A percentile compares a stretch with the other conserved stretches of the same genome.
These are phyloP conservation scores for Melanomma pulvis-pyrius DNA, from an alignment of 495 filamentous ascomycete species.

Conservation along the genomic window DNA sequence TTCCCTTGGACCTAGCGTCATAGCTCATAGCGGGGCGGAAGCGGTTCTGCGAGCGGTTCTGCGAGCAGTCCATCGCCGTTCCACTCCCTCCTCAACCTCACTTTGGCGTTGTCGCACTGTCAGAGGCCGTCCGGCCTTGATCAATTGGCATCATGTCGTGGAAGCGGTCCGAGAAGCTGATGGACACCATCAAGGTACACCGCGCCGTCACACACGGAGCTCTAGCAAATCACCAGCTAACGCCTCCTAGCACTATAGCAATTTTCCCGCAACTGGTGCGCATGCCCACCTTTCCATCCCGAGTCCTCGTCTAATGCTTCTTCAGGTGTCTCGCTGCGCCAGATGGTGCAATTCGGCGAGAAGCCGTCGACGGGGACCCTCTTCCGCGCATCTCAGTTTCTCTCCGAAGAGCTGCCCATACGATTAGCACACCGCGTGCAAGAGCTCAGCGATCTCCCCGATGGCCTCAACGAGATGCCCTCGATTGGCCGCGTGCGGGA, in stretches of 20 bases:
- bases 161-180: conserved; percentile 85
- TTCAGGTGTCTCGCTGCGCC: conserved; percentile 67
- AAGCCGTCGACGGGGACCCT: conserved; percentile 70
- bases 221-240: conserved; percentile 12
- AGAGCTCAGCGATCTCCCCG: conserved; percentile 88
- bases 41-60: conserved; percentile 11
- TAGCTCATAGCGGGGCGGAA: conserved; percentile 31
- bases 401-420: conserved; percentile 97
- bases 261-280: conserved; percentile 95
- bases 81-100: conserved; percentile 11
- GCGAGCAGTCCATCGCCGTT: neutral
- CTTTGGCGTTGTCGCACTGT: conserved; percentile 26
- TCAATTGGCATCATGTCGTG: conserved; percentile 54
- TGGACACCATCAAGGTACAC: conserved; percentile 85
- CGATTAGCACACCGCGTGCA: conserved; percentile 94
- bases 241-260: conserved; percentile 71
- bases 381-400: conserved; percentile 96
- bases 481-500: conserved; percentile 93
- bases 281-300: neutral
- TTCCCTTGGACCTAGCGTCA: conserved; percentile 33
- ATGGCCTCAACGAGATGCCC: conserved; percentile 97
- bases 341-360: conserved; percentile 96
- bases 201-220: neutral
- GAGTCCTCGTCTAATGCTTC: conserved; percentile 11
- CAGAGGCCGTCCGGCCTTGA: conserved; percentile 35